These are phyloP conservation scores for Rubia yunnanensis DNA, from an alignment of 257 asterid genomes.

Conservation along the genomic window DNA sequence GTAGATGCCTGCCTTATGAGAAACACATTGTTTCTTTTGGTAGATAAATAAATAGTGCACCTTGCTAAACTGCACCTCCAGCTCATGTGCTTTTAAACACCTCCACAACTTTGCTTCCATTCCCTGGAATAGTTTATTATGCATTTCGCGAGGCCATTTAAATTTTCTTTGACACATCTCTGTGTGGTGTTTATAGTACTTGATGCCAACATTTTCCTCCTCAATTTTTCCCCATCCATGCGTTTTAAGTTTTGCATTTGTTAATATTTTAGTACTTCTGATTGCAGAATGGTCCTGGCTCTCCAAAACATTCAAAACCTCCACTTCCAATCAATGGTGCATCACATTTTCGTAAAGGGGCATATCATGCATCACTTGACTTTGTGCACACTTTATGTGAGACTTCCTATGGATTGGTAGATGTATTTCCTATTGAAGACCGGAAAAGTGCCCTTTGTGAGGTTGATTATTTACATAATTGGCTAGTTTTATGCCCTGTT, in stretches of 20 bases:
- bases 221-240: background rate
- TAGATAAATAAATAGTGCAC: background rate
- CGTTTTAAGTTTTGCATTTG: background rate
- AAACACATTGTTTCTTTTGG: background rate
- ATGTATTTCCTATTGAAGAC: slow-evolving; percentile 89
- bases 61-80: background rate
- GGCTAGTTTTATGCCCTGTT: slow-evolving; percentile 5
- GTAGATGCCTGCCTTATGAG: background rate
- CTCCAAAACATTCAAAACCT: slow-evolving; percentile 81
- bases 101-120: background rate
- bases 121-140: background rate
- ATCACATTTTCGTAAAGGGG: slow-evolving; percentile 83
- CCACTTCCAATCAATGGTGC: slow-evolving; percentile 77
- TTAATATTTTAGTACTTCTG: slow-evolving; percentile 16
- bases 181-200: background rate
- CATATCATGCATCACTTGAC: slow-evolving; percentile 93
- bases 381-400: slow-evolving; percentile 86
- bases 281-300: slow-evolving; percentile 70
- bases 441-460: slow-evolving; percentile 87
- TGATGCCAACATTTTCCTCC: background rate
- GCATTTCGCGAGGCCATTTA: background rate
- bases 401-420: slow-evolving; percentile 91
- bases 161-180: background rate
- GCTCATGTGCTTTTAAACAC: background rate
- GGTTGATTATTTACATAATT: slow-evolving; percentile 34